These are phyloP conservation scores for Daldinia decipiens DNA, from an alignment of 495 filamentous ascomycete genomes.

Conservation along the genomic window DNA sequence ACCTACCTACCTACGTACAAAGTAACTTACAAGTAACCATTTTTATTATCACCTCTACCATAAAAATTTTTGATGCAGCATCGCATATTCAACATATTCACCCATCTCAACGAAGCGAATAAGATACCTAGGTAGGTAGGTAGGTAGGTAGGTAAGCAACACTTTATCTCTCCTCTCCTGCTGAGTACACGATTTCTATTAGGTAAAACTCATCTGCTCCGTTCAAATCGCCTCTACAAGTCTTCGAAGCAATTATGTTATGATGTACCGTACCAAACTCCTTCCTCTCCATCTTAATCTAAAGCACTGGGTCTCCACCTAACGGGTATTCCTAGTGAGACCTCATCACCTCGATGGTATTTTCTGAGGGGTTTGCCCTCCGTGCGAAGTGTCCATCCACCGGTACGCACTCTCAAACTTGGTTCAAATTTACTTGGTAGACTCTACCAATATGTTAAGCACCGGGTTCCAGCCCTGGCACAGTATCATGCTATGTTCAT, in stretches of 20 bases:
- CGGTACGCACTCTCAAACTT: background rate
- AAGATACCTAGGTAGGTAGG: too few relatives aligned
- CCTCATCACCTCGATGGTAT: background rate
- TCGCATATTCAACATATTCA: slow-evolving; percentile 4
- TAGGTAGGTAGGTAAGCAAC: background rate
- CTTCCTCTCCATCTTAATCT: background rate
- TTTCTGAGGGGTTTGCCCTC: background rate
- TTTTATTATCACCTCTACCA: background rate
- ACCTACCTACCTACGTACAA: background rate
- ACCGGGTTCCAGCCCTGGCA: background rate
- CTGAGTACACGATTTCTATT: background rate
- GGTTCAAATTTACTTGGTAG: background rate
- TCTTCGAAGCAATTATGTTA: background rate
- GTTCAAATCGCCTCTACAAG: background rate
- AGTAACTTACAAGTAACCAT: background rate
- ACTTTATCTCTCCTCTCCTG: background rate
- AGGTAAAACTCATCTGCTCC: background rate
- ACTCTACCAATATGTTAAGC: background rate
- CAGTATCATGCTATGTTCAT: background rate
- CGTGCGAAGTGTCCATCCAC: background rate
- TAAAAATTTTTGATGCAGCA: background rate
- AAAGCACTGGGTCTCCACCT: background rate
- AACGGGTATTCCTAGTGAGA: background rate
- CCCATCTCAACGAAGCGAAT: background rate
- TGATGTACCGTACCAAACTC: background rate